These are phyloP conservation scores for Cicer judaicum DNA, from an alignment of 306 rosid species.

Conservation along the genomic window DNA sequence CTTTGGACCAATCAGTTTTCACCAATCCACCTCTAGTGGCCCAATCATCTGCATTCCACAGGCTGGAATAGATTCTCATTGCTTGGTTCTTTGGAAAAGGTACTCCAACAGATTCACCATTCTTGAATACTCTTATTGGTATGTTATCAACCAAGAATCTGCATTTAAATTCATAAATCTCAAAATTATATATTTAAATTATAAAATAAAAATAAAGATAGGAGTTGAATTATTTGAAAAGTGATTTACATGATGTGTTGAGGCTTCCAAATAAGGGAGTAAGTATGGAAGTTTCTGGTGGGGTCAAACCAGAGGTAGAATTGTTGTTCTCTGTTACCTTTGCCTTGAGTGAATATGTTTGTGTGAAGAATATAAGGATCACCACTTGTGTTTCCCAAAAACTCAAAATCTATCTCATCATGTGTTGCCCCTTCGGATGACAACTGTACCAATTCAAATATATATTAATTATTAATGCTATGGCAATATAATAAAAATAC, in stretches of 20 bases:
- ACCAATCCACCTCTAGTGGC: constrained; percentile 83
- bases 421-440: constrained; percentile 68
- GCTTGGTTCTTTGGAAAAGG: constrained; percentile 71
- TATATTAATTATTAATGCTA: background rate
- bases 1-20: constrained; percentile 74
- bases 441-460: constrained; percentile 53
- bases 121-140: constrained; percentile 75
- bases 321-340: constrained; percentile 61
- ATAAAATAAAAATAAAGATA: too few relatives aligned
- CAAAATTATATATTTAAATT: too few relatives aligned
- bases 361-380: constrained; percentile 59
- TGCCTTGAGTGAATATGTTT: constrained; percentile 57
- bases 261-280: constrained; percentile 60
- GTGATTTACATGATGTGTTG: constrained; percentile 53
- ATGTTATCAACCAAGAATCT: constrained; percentile 66
- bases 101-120: constrained; percentile 59
- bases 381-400: constrained; percentile 57
- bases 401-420: constrained; percentile 64
- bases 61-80: constrained; percentile 69
- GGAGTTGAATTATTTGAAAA: too few relatives aligned
- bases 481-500: background rate
- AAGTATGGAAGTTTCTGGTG: constrained; percentile 61
- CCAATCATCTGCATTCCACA: constrained; percentile 85
- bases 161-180: background rate
- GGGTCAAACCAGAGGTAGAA: constrained; percentile 66